Base-by-base conservation (phyloP, 169 alveolate species). In the Plasmodium billcollinsi region DNA sequence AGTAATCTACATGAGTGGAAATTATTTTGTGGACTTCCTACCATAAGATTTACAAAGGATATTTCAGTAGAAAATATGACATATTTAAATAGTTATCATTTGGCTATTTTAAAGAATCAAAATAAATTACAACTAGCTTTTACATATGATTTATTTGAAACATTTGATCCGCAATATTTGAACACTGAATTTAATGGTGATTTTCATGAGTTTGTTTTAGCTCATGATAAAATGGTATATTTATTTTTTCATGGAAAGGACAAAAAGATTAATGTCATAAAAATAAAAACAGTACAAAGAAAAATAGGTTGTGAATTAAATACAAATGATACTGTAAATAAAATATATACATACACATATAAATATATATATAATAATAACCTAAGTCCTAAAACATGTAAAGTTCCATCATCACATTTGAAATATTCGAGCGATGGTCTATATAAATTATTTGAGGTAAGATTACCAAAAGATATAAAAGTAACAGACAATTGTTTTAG, bases 281-380 rank as follows among this genome's bases (percentile, higher is more conserved):
- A 73, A 73, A 73, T 73, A 73, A 73, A 14, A 24, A 15, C 72
- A 6, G 29, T 72, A 14, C n/a, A 3, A 18, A 18, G 88, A 47
- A 73, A 73, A 58, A 20, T 43, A 12, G 88, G 88, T 21, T 73
- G 67, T 39, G 88, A 73, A 29, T 15, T 73, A 29, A 61, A 54
- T 45, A 33, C 50, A 52, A 14, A 73, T 9, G 54, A 49, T 14
- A 56, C 20, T 56, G 1, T 50, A 43, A 73, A 73, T 62, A 73
- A 45, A 14, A 2, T 20, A n/a, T 73, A 73, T 20, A 73, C 88
- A 15, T 73, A 58, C 56, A 26, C 50, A 39, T 54, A 56, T 56
- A 15, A 24, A 47, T 18, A 56, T 15, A 73, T 73, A 14, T 11
- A 24, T 18, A 39, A 24, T 20, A 6, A 73, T 6, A 39, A 7